Evolutionary conservation across 768 basidiomycete species (phyloP), one percentile per base, ranked within the genome.

Genomic region (Suillus paluster): DNA sequence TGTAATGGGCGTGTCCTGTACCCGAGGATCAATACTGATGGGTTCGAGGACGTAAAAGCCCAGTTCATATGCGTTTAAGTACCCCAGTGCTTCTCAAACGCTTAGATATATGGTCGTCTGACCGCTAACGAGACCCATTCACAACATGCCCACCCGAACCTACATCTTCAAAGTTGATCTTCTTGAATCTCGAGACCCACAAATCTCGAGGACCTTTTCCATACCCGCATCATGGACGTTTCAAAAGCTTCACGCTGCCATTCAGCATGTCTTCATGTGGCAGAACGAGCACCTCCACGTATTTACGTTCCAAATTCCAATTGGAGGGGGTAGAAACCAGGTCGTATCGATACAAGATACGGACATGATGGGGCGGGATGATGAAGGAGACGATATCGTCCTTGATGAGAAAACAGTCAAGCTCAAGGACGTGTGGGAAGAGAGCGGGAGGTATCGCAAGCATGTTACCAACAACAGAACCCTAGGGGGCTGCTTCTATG

Each of bases 211-310:
- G 25, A 59, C 60, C 7, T 64, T 70, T n/a, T 64, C 66, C 41
- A 61, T 70, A 53, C 69, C 69, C 15, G 50, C 69, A 5, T 63
- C 64, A 58, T 70, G 53, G 54, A 64, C 69, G 17, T 70, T 70
- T 48, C 59, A 61, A 57, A 59, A 66, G 39, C 60, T 70, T 36
- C 66, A 70, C 45, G 68, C 59, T 38, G 54, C 61, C 8, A 67
- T 70, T 21, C 69, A 70, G 54, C 66, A 70, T 48, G 60, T 61
- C 23, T 64, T 70, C 38, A 61, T 62, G n/a, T 70, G 67, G 69
- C 38, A 64, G 46, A 23, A 64, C 30, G 58, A 55, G 27, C 64
- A 70, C 55, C 64, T 68, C 36, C 69, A 70, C 42, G 39, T 66
- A 42, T 70, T 67, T 41, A 48, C 59, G 17, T 70, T 66, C 58